Base-by-base conservation (phyloP, 768 basidiomycete species). In the Rhizopogon roseolus region DNA sequence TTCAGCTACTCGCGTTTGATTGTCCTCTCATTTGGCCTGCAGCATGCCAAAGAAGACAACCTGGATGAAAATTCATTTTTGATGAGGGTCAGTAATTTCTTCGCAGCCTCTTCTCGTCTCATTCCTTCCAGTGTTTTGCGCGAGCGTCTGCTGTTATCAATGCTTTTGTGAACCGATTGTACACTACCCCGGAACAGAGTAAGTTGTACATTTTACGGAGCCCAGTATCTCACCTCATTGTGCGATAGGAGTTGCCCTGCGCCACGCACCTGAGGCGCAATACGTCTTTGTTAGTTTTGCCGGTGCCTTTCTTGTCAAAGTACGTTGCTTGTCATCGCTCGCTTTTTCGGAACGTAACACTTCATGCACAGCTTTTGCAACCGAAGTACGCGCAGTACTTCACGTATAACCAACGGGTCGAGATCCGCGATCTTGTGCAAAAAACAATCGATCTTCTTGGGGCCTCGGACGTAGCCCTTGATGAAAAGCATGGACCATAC, bases 201-300 rank as follows among this genome's bases (percentile, higher is more conserved):
- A 48, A 46, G 80, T 71, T 7, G 32, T 50, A 37, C 40, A 52
- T 36, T 36, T 16, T 10, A 48, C 14, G 5, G 14, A 22, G 16
- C 22, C 5, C 14, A 7, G 13, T 25, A 49, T 38, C 13, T 29
- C 28, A 9, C 57, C 49, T 60, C 16, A 57, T 37, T 16, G 44
- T 32, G 40, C 41, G 54, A 19, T 66, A 84, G 82, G 74, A 45
- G 70, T 75, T 27, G 84, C 78, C 56, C 76, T 86, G 49, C 79
- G 84, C 4, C 86, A 88, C 62, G 90, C 88, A 0, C 88, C 90
- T 2, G 89, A 90, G 63, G 84, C 86, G 0, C 85, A 91, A 58
- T 85, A 82, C 55, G 84, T 92, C 9, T 90, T 92, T 60, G 77
- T 84, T 25, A 88, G 85, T 0, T 92, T 91, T 57, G 90, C 90